A percentile compares a stretch with the other conserved stretches of the same genome.
phyloP scores from a whole-genome alignment of 257 asterid species.

The Galeopsis tetrahit region DNA sequence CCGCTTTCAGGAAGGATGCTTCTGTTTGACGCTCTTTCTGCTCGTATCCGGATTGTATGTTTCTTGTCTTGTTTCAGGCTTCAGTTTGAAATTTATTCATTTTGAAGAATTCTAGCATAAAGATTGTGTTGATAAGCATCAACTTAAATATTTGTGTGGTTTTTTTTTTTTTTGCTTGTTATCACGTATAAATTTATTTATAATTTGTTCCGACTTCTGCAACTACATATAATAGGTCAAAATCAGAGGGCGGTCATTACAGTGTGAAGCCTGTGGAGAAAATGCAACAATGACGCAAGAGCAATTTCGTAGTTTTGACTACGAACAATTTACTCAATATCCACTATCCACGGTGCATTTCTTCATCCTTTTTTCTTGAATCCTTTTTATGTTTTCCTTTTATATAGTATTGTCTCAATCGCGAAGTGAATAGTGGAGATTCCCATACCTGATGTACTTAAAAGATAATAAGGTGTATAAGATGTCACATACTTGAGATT shows the following conservation, averaged over 20 bases:
- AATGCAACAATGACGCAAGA: conserved; percentile 50
- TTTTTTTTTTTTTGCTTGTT: neutral
- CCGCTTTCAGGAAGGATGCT: conserved; percentile 92
- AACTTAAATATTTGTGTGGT: neutral
- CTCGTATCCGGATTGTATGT: conserved; percentile 78
- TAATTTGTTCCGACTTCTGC: neutral
- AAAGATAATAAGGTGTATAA: neutral
- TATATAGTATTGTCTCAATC: neutral
- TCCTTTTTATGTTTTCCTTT: neutral
- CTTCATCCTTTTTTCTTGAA: conserved; percentile 5
- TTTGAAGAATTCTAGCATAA: neutral
- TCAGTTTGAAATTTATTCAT: conserved; percentile 4
- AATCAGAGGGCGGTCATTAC: conserved; percentile 77
- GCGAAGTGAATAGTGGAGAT: neutral
- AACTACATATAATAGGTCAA: conserved; percentile 56
- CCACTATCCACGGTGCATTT: conserved; percentile 69
- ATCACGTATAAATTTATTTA: neutral
- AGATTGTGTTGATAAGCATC: neutral
- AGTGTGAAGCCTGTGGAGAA: conserved; percentile 84
- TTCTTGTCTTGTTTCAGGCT: conserved; percentile 28
- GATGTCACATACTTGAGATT: conserved; percentile 36
- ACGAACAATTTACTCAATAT: conserved; percentile 75
- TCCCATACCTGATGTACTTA: neutral
- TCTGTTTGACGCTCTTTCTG: conserved; percentile 81
- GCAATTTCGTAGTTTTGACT: conserved; percentile 60